A percentile compares a stretch with the other conserved stretches of the same genome.
These are phyloP conservation scores for Epichloe typhina DNA, from an alignment of 2,329 filamentous ascomycete species.

Conservation along the genomic window DNA sequence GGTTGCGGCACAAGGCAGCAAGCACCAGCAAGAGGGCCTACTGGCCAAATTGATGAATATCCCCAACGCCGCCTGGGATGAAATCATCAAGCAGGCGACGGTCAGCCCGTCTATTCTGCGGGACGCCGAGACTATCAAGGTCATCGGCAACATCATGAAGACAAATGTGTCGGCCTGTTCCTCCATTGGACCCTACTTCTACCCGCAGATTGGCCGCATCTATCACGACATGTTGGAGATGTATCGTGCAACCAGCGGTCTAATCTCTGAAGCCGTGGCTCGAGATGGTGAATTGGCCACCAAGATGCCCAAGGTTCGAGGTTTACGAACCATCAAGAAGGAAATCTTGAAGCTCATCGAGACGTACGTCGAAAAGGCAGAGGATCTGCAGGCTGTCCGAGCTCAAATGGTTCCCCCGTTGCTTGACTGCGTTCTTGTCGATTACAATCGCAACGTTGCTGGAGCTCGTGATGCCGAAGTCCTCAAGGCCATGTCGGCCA, in stretches of 20 bases:
- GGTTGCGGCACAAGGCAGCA: slow-evolving; percentile 95
- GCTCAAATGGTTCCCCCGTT: slow-evolving; percentile 92
- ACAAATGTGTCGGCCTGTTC: slow-evolving; percentile 98
- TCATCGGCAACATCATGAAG: slow-evolving; percentile 99
- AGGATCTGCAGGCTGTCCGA: slow-evolving; percentile 87
- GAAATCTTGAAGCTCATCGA: slow-evolving; percentile 97
- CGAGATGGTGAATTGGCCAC: slow-evolving; percentile 88
- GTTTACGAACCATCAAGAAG: slow-evolving; percentile 95
- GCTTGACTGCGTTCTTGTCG: slow-evolving; percentile 81
- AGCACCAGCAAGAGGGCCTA: slow-evolving; percentile 81
- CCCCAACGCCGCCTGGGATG: slow-evolving; percentile 89
- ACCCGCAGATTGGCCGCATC: slow-evolving; percentile 92
- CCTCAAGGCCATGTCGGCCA: slow-evolving; percentile 91
- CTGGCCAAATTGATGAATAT: slow-evolving; percentile 86
- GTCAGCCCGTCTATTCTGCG: slow-evolving; percentile 76
- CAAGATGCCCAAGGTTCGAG: slow-evolving; percentile 93
- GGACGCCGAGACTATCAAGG: slow-evolving; percentile 90
- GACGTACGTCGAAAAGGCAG: slow-evolving; percentile 94
- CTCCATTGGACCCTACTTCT: slow-evolving; percentile 94
- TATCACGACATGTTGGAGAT: slow-evolving; percentile 98
- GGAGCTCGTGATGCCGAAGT: slow-evolving; percentile 95
- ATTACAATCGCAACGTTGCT: slow-evolving; percentile 94
- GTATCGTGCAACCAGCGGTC: slow-evolving; percentile 92
- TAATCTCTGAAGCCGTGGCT: slow-evolving; percentile 87
- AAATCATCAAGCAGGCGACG: slow-evolving; percentile 81